Evolutionary conservation across 495 filamentous ascomycete genomes (phyloP).

Genomic region (Penicillium cataractarum): DNA sequence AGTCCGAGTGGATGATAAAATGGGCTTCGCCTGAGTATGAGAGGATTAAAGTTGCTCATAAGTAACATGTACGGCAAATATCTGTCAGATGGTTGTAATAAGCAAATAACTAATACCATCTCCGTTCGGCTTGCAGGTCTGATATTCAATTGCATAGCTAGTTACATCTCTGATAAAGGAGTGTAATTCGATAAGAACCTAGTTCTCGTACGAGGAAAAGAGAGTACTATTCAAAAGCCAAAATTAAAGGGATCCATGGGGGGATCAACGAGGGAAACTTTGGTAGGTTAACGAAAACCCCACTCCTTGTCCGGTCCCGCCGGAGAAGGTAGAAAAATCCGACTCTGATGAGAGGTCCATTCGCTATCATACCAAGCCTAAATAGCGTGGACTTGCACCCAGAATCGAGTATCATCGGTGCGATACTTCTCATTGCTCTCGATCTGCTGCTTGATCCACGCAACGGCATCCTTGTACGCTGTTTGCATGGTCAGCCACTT

Average conservation of each 20-base stretch:
- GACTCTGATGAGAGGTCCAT: background rate
- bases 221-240: background rate
- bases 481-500: background rate
- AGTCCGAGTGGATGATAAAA: slow-evolving; percentile 44
- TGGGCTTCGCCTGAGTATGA: slow-evolving; percentile 45
- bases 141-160: background rate
- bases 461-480: slow-evolving; percentile 31
- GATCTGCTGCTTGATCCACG: slow-evolving; percentile 36
- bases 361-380: background rate
- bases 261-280: background rate
- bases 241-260: background rate
- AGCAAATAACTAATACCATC: too few species aligned
- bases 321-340: background rate
- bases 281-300: background rate
- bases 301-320: background rate
- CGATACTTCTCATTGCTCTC: slow-evolving; percentile 28
- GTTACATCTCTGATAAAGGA: background rate
- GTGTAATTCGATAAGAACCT: background rate
- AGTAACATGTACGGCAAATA: too few species aligned
- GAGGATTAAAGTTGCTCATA: too few species aligned
- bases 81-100: too few species aligned
- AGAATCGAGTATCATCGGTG: slow-evolving; percentile 33
- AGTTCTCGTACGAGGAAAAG: background rate
- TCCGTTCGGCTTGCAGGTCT: too few species aligned
- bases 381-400: slow-evolving; percentile 31